Base-by-base conservation (phyloP, 306 rosid species). In the Castanopsis chinensis region DNA sequence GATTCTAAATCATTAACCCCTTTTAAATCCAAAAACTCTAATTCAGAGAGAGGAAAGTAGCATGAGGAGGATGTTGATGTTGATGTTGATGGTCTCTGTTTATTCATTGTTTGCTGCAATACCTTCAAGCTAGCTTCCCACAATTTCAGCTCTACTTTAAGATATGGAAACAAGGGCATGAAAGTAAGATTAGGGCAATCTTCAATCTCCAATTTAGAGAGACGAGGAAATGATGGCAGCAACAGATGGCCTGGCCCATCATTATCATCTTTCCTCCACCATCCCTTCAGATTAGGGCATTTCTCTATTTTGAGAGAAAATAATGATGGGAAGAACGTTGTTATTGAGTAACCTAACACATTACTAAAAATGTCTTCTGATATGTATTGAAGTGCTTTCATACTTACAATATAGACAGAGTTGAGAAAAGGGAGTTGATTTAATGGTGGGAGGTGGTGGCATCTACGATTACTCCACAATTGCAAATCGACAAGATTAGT, bases 231-330 rank as follows among this genome's bases (percentile, higher is more conserved):
- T 45, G 52, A 45, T 19, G 61, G 7, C 5, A 25, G 20, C 6
- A 33, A 14, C 18, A 4, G 33, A 3, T 60, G 11, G 0, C 3
- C 7, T 1, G 5, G 17, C 2, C 8, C 58, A 55, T 27, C 56
- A 64, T 75, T 10, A 19, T 57, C 18, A 8, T 4, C 54, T 0
- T 1, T 27, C 61, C 49, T 4, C 83, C 83, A 81, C 85, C 85
- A 85, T 65, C 76, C 21, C 8, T 3, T 4, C 2, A 85, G 76
- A 0, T 41, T 27, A 4, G 76, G 73, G n/a, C 88, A 85, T 19
- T 55, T n/a, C 0, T 0, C 0, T 13, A 85, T 33, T 72, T 32
- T 15, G 4, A 82, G 79, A 17, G 72, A 53, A 78, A 53, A 3
- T 23, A 80, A 33, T 1, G 74, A 68, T 54, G 53, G 58, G 68